Conservation (phyloP, 768 basidiomycete genomes). For the Inosperma sp. region DNA sequence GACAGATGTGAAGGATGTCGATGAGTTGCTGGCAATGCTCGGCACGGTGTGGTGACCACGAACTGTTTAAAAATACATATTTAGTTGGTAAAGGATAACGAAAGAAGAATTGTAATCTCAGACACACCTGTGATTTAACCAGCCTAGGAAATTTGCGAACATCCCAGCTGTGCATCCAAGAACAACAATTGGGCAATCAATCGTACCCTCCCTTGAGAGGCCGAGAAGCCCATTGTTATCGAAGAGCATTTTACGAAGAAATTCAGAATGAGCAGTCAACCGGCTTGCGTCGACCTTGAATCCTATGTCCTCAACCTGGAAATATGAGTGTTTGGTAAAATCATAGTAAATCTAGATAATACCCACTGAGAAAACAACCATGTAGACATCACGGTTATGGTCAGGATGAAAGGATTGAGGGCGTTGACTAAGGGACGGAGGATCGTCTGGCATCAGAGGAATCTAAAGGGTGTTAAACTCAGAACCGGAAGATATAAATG, state of each 20-base stretch:
- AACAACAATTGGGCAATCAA: slow-evolving; percentile 3
- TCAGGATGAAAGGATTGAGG: slow-evolving; percentile 2
- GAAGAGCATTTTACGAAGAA: slow-evolving; percentile 3
- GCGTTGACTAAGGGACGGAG: neutral
- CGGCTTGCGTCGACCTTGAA: slow-evolving; percentile 7
- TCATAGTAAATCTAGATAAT: neutral
- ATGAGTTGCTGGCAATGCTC: slow-evolving; percentile 6
- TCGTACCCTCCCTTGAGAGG: neutral
- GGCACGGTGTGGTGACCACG: slow-evolving; percentile 4
- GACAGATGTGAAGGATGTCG: slow-evolving; percentile 11
- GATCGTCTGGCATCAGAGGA: neutral
- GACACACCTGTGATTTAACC: slow-evolving; percentile 11
- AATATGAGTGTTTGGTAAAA: neutral
- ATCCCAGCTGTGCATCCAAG: slow-evolving; percentile 1
- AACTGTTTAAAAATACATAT: neutral
- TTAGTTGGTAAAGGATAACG: too few species aligned
- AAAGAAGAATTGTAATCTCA: neutral
- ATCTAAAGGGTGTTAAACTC: neutral
- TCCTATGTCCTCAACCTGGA: slow-evolving; percentile 7
- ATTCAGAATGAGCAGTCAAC: slow-evolving; percentile 1
- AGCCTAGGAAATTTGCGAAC: slow-evolving; percentile 10
- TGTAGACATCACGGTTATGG: neutral
- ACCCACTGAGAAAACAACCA: slow-evolving; percentile 1
- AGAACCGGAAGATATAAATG: neutral
- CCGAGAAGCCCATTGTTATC: neutral